Conservation (phyloP, 768 basidiomycete genomes). For the Coprinopsis marcescibilis region DNA sequence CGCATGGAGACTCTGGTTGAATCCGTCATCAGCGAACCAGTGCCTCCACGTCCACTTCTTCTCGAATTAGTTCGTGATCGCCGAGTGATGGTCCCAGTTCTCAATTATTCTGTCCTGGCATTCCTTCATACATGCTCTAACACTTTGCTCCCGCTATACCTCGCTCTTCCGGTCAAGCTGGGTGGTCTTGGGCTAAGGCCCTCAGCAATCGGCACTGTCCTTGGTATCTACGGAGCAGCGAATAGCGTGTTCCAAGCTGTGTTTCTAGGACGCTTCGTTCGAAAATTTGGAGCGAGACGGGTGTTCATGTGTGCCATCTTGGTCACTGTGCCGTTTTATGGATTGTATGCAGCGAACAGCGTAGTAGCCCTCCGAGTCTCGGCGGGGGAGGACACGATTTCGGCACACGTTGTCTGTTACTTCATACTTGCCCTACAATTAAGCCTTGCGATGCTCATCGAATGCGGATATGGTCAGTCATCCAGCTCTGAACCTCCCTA, state of each 20-base stretch:
- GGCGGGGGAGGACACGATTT: conserved; percentile 41
- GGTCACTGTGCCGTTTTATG: conserved; percentile 46
- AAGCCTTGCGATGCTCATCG: conserved; percentile 37
- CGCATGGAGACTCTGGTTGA: no score
- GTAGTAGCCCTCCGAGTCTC: conserved; percentile 35
- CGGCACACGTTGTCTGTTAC: conserved; percentile 38
- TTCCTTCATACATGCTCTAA: conserved; percentile 62
- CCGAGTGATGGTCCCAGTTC: conserved; percentile 54
- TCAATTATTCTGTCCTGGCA: conserved; percentile 61
- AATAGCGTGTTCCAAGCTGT: conserved; percentile 64
- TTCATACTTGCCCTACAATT: conserved; percentile 42
- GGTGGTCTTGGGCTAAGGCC: conserved; percentile 72
- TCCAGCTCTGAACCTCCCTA: neutral
- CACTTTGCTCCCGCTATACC: conserved; percentile 64
- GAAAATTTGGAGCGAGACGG: conserved; percentile 57
- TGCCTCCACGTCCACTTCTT: neutral
- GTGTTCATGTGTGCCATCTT: conserved; percentile 49
- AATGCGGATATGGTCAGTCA: conserved; percentile 51
- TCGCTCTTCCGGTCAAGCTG: conserved; percentile 62
- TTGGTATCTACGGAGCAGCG: conserved; percentile 53
- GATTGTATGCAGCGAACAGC: conserved; percentile 57
- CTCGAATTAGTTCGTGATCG: conserved; percentile 12
- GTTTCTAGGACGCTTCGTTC: conserved; percentile 58
- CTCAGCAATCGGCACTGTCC: conserved; percentile 56
- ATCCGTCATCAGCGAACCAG: neutral